These are phyloP conservation scores for Dioscorea zingiberensis DNA, from an alignment of 106 monocot genomes.

Conservation along the genomic window DNA sequence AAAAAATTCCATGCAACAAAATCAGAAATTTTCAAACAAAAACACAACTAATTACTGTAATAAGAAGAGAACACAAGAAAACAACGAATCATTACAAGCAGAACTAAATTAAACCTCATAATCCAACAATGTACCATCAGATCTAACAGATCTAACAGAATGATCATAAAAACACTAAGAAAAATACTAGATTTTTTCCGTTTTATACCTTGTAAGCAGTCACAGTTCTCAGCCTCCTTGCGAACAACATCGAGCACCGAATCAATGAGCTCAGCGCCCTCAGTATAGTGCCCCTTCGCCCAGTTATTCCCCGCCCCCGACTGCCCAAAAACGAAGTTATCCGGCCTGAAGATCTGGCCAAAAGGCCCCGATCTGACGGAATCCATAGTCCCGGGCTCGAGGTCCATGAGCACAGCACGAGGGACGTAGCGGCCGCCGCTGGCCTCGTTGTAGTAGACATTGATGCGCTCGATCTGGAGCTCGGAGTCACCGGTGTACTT, in stretches of 20 bases:
- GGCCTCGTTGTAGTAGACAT: slow-evolving; percentile 68
- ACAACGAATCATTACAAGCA: too few relatives aligned
- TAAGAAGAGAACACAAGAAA: too few relatives aligned
- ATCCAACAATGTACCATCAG: too few relatives aligned
- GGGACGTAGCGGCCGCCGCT: slow-evolving; percentile 59
- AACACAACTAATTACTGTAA: too few relatives aligned
- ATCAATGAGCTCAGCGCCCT: slow-evolving; percentile 85
- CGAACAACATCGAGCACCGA: slow-evolving; percentile 74
- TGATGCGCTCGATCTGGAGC: slow-evolving; percentile 60
- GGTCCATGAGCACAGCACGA: slow-evolving; percentile 62
- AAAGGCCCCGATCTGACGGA: slow-evolving; percentile 50
- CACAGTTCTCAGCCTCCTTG: slow-evolving; percentile 88
- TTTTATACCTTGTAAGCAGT: slow-evolving; percentile 53
- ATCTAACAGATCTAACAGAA: too few relatives aligned
- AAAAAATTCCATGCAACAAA: too few relatives aligned
- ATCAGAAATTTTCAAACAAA: too few relatives aligned
- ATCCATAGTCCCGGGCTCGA: slow-evolving; percentile 66
- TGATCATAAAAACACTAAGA: too few relatives aligned
- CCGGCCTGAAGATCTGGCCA: slow-evolving; percentile 61
- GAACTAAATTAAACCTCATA: too few relatives aligned
- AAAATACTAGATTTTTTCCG: too few relatives aligned
- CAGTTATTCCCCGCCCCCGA: slow-evolving; percentile 79
- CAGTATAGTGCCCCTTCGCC: slow-evolving; percentile 90
- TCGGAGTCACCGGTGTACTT: slow-evolving; percentile 60
- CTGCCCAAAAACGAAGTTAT: slow-evolving; percentile 65